Percentiles rank a stretch among this genome's conserved stretches.
Evolutionary conservation across 2,329 filamentous ascomycete species (phyloP).

Genomic region (Aspergillus novoparasiticus): DNA sequence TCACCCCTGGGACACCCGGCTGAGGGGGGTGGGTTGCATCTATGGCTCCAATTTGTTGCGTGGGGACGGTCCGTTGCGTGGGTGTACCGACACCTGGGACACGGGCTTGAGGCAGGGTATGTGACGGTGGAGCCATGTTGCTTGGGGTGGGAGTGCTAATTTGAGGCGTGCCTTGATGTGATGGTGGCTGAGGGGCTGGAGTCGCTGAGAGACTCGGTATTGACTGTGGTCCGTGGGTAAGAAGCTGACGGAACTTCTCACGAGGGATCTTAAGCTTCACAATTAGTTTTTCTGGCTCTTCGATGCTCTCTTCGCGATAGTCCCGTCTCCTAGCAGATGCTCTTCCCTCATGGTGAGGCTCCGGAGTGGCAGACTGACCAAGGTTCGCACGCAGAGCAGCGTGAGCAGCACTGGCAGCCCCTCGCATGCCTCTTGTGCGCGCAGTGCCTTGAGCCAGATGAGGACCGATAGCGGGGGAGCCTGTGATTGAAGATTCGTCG

Average conservation of each 20-base stretch:
- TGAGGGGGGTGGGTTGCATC: slow-evolving; percentile 48
- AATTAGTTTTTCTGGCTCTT: slow-evolving; percentile 69
- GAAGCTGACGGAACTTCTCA: slow-evolving; percentile 69
- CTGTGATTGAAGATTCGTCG: slow-evolving; percentile 75
- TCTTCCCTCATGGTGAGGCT: slow-evolving; percentile 72
- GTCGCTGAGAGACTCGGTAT: slow-evolving; percentile 40
- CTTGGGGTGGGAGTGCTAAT: slow-evolving; percentile 54
- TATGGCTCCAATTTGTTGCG: slow-evolving; percentile 47
- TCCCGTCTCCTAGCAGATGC: slow-evolving; percentile 65
- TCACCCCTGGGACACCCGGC: slow-evolving; percentile 47
- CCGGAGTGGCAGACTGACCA: slow-evolving; percentile 86
- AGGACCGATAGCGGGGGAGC: slow-evolving; percentile 79
- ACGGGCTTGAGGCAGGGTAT: slow-evolving; percentile 33
- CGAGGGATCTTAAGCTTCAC: slow-evolving; percentile 75
- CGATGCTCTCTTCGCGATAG: slow-evolving; percentile 75
- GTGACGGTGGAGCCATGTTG: slow-evolving; percentile 53
- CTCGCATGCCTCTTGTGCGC: slow-evolving; percentile 83
- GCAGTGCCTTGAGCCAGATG: slow-evolving; percentile 71
- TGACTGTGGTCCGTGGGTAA: slow-evolving; percentile 51
- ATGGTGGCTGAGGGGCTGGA: slow-evolving; percentile 47
- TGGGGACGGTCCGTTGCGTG: slow-evolving; percentile 29
- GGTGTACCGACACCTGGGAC: slow-evolving; percentile 24
- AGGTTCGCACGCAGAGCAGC: slow-evolving; percentile 76
- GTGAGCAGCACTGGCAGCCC: slow-evolving; percentile 82
- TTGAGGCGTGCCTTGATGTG: slow-evolving; percentile 49